Percentiles rank a stretch among this genome's conserved stretches.
Evolutionary conservation across 2,329 filamentous ascomycete species (phyloP).

Genomic region (Hortaea sp.): DNA sequence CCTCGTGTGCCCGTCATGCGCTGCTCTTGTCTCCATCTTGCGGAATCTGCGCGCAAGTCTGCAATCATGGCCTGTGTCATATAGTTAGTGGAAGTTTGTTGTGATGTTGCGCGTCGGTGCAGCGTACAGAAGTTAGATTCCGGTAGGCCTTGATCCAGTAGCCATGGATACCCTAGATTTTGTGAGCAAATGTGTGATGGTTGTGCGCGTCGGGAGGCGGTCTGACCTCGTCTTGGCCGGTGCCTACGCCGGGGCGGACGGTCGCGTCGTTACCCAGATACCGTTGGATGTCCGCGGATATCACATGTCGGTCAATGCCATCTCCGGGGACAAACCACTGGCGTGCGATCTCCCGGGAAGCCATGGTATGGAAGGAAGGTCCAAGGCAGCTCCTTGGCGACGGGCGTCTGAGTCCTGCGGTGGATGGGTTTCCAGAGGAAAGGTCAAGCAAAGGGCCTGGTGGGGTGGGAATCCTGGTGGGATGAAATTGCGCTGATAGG

Average conservation of each 20-base stretch:
- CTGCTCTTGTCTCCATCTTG: slow-evolving; percentile 33
- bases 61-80: slow-evolving; percentile 38
- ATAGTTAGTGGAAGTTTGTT: slow-evolving; percentile 1
- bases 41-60: slow-evolving; percentile 39
- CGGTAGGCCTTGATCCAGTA: slow-evolving; percentile 44
- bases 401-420: no score
- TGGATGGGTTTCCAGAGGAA: no score
- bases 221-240: slow-evolving; percentile 35
- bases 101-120: no score
- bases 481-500: no score
- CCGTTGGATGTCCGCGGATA: slow-evolving; percentile 43
- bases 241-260: slow-evolving; percentile 37
- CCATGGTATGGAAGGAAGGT: background rate
- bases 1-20: slow-evolving; percentile 31
- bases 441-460: no score
- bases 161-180: slow-evolving; percentile 31
- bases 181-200: slow-evolving; percentile 11
- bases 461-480: no score
- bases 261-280: slow-evolving; percentile 42
- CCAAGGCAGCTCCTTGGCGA: no score
- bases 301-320: slow-evolving; percentile 42
- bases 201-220: slow-evolving; percentile 4
- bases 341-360: slow-evolving; percentile 25
- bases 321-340: slow-evolving; percentile 42
- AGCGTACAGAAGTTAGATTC: slow-evolving; percentile 38